Evolutionary conservation across 2,329 filamentous ascomycete species (phyloP), one percentile per base, ranked within the genome.

Genomic region (Ophiocordyceps robertsii): DNA sequence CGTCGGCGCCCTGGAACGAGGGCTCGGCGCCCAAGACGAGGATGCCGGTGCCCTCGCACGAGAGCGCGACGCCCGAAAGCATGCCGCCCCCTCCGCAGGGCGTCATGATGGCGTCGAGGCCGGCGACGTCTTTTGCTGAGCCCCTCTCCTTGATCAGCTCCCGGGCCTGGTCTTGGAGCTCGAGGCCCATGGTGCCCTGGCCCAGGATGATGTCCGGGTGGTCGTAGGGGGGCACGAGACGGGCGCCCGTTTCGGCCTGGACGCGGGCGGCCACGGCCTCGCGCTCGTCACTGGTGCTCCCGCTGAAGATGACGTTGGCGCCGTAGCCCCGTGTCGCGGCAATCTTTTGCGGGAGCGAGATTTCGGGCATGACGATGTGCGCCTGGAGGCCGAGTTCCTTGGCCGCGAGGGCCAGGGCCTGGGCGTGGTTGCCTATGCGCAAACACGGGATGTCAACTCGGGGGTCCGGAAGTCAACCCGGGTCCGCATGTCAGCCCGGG

Each of bases 361-460:
- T 92, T n/a, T 65, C 60, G 0, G 90, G 90, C 90, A 96, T 96
- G 45, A 96, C 80, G 56, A 96, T 89, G 65, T 90, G 77, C 0
- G 87, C 86, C 11, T 82, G 81, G 47, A 95, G 80, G 42, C 69
- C 66, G 56, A 82, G 77, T 32, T 80, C 80, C 16, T 70, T 71
- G 2, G 90, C 88, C 0, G 90, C 90, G 40, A 95, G 80, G 2
- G 90, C 78, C 44, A 96, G 78, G 2, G 92, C 90, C 68, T 95
- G 88, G 0, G 90, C 90, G 58, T 96, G 92, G 64, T 96, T 96
- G 46, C 90, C 89, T 90, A 27, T 2, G 16, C 3, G 6, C 6
- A 2, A 24, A 7, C 5, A 2, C 10, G 7, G 19, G 12, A n/a
- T n/a, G n/a, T n/a, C n/a, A n/a, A n/a, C n/a, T n/a, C n/a, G n/a